These are phyloP conservation scores for Neocallimastix lanati DNA, from an alignment of 192 early-diverging fungal genomes.

Conservation along the genomic window DNA sequence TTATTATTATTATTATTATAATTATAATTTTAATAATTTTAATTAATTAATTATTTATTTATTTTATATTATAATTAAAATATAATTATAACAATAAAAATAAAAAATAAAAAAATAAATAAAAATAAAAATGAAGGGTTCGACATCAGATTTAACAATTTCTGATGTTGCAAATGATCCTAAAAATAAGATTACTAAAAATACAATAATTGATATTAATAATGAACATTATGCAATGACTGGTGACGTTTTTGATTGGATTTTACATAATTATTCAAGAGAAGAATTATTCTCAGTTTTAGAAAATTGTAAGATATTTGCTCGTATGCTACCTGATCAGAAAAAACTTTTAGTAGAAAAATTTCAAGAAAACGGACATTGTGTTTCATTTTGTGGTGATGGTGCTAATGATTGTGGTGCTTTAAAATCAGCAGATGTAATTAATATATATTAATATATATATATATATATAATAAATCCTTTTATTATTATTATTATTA, in stretches of 20 bases:
- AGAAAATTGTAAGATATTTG: slow-evolving; percentile 78
- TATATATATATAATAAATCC: no score
- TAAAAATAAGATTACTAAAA: background rate
- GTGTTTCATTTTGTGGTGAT: slow-evolving; percentile 96
- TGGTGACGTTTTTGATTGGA: slow-evolving; percentile 90
- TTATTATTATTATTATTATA: no score
- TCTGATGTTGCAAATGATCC: background rate
- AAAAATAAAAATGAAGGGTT: no score
- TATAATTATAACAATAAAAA: no score
- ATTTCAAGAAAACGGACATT: slow-evolving; percentile 77
- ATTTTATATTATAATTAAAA: no score
- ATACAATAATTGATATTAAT: background rate
- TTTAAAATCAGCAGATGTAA: slow-evolving; percentile 73
- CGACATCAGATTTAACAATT: background rate
- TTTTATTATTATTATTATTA: no score
- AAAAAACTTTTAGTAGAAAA: slow-evolving; percentile 85
- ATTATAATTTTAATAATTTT: no score
- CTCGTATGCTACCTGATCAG: slow-evolving; percentile 97
- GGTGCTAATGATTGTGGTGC: slow-evolving; percentile 98
- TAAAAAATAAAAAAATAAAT: no score
- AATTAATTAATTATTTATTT: no score
- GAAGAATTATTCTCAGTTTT: slow-evolving; percentile 39
- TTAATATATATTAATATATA: no score
- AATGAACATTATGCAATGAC: slow-evolving; percentile 45
- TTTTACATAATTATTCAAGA: slow-evolving; percentile 9